A percentile compares a stretch with the other conserved stretches of the same genome.
phyloP scores from a whole-genome alignment of 495 filamentous ascomycete genomes.

The Rostrohypoxylon terebratum region DNA sequence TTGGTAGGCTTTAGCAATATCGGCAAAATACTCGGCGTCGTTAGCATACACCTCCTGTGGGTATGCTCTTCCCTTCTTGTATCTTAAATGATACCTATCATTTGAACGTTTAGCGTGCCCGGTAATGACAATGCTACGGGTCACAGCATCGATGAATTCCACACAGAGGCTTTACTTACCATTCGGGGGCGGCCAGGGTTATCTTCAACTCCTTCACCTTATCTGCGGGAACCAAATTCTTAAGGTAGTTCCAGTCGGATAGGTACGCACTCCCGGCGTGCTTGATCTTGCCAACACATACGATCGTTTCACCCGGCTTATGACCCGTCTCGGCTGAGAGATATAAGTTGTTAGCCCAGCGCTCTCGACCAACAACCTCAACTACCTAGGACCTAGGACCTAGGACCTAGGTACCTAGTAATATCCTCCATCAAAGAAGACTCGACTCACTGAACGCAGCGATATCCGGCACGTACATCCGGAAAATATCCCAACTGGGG shows the following conservation, averaged over 20 bases:
- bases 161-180: slow-evolving; percentile 48
- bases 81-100: slow-evolving; percentile 67
- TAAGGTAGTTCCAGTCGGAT: slow-evolving; percentile 72
- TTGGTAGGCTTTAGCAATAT: slow-evolving; percentile 73
- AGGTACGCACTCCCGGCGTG: slow-evolving; percentile 72
- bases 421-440: slow-evolving; percentile 40
- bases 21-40: slow-evolving; percentile 73
- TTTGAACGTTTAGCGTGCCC: slow-evolving; percentile 51
- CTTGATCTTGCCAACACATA: slow-evolving; percentile 77
- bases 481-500: slow-evolving; percentile 70
- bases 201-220: slow-evolving; percentile 70
- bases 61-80: slow-evolving; percentile 71
- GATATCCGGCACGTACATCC: slow-evolving; percentile 75
- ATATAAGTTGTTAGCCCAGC: slow-evolving; percentile 20
- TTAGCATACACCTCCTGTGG: slow-evolving; percentile 68
- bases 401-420: no score
- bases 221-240: slow-evolving; percentile 66
- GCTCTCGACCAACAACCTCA: neutral
- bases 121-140: neutral
- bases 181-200: slow-evolving; percentile 72
- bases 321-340: slow-evolving; percentile 66
- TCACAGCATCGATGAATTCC: neutral
- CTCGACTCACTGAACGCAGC: slow-evolving; percentile 67
- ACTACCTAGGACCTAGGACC: no score
- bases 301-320: slow-evolving; percentile 72